phyloP scores from a whole-genome alignment of 441 rosid species.

The Syzygium malaccense region DNA sequence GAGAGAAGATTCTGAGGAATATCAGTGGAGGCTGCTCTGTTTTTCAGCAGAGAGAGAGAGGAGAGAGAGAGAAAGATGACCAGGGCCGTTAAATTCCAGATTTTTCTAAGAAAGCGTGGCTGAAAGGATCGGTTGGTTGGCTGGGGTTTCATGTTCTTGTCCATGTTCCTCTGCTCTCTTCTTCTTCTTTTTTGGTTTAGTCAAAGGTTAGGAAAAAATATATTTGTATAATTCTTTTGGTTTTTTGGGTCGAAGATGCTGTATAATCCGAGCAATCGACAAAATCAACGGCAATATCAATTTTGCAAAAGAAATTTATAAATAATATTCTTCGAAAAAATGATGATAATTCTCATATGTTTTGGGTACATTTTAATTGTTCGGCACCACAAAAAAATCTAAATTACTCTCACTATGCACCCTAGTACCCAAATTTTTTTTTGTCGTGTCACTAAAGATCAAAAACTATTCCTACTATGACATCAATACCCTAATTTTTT shows the following conservation, averaged over 20 bases:
- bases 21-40: slow-evolving; percentile 1
- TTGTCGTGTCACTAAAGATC: neutral
- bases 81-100: slow-evolving; percentile 29
- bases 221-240: neutral
- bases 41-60: neutral
- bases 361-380: neutral
- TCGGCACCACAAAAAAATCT: neutral
- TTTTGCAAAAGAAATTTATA: neutral
- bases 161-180: neutral
- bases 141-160: neutral
- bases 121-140: slow-evolving; percentile 14
- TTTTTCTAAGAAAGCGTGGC: slow-evolving; percentile 40
- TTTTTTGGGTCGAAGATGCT: neutral
- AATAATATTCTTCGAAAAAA: no score
- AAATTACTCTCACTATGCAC: no score
- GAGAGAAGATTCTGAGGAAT: slow-evolving; percentile 26
- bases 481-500: neutral
- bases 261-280: neutral
- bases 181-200: neutral
- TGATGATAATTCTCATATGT: neutral
- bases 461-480: neutral
- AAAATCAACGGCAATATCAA: neutral
- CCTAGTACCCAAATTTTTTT: neutral
- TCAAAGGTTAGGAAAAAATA: neutral
- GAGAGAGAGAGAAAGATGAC: neutral